Conservation (phyloP, 208 protist genomes). For the Porcisia hertigi region DNA sequence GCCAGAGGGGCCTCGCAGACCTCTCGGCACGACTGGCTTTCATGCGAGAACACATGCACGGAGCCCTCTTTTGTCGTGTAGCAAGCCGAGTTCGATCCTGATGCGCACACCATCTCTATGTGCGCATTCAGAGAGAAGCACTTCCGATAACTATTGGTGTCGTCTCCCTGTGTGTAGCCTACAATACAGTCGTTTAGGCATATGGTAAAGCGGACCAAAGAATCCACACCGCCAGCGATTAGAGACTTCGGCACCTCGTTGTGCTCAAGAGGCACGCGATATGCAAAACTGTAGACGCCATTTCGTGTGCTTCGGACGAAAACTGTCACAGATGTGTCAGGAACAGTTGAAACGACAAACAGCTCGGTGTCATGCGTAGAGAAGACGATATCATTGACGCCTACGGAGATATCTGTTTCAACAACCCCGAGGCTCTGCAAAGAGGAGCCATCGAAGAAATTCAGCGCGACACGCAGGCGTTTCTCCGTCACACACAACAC, state of each 20-base stretch:
- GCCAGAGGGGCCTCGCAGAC: slow-evolving; percentile 7
- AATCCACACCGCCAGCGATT: neutral
- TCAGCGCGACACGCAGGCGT: slow-evolving; percentile 50
- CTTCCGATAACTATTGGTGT: neutral
- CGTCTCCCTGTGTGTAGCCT: slow-evolving; percentile 10
- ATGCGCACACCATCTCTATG: neutral
- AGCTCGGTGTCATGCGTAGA: slow-evolving; percentile 51
- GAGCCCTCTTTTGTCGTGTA: slow-evolving; percentile 6
- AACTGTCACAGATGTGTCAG: slow-evolving; percentile 37
- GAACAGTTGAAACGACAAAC: slow-evolving; percentile 51
- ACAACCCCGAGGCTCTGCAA: slow-evolving; percentile 42
- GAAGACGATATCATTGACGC: slow-evolving; percentile 55
- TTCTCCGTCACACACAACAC: slow-evolving; percentile 65
- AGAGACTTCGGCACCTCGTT: slow-evolving; percentile 3
- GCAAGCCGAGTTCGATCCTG: slow-evolving; percentile 3
- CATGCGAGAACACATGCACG: slow-evolving; percentile 18
- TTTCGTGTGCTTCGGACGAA: slow-evolving; percentile 20
- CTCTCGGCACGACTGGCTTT: neutral
- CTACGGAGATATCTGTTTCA: slow-evolving; percentile 45
- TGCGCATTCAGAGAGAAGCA: slow-evolving; percentile 4
- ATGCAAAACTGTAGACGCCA: slow-evolving; percentile 16
- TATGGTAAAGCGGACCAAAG: slow-evolving; percentile 1
- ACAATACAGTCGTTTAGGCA: slow-evolving; percentile 6
- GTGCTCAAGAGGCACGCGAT: slow-evolving; percentile 11
- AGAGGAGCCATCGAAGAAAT: slow-evolving; percentile 55